Base-by-base conservation (phyloP, 2,329 filamentous ascomycete species). In the Pseudogymnoascus sp. region DNA sequence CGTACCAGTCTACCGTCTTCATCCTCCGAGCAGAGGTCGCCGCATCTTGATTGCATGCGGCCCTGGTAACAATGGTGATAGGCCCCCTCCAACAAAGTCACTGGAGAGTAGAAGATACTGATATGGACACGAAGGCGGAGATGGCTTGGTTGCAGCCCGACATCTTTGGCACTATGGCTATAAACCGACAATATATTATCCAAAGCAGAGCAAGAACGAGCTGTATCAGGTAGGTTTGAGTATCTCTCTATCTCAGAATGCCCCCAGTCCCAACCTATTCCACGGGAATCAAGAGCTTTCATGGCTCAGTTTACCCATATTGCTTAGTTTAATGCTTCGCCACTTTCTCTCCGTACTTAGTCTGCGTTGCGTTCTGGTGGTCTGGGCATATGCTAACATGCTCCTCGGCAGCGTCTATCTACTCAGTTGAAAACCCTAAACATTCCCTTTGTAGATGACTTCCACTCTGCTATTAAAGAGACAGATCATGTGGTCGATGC, bases 151-250 rank as follows among this genome's bases (percentile, higher is more conserved):
- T 28, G 92, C 93, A 59, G 94, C 94, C 62, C 87, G 94, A 25
- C 94, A 99, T 75, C 83, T 99, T 4, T 86, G 85, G 73, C 90
- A 96, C 72, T 97, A 95, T 73, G 93, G 94, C 66, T 99, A 97
- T 76, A 83, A 84, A 23, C 92, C 93, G 3, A 88, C 85, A 7
- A 81, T 99, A 50, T 97, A 94, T 78, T 97, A 96, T 72, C 94
- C 94, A 0, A 97, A 97, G 75, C 85, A 91, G 63, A 87, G 88
- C 74, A 94, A 93, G 73, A 93, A 92, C 68, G 92, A 96, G 59
- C 81, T 97, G 3, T 97, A 96, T 73, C 84, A 90, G 78, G 90
- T 91, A 75, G 69, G 76, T 40, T 5, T 44, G 5, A 14, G 8
- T 23, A 14, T 33, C 21, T 61, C 14, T 7, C 25, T 31, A 16